These are phyloP conservation scores for Spraguea lophii DNA, from an alignment of 371 early-diverging fungal species.

Conservation along the genomic window DNA sequence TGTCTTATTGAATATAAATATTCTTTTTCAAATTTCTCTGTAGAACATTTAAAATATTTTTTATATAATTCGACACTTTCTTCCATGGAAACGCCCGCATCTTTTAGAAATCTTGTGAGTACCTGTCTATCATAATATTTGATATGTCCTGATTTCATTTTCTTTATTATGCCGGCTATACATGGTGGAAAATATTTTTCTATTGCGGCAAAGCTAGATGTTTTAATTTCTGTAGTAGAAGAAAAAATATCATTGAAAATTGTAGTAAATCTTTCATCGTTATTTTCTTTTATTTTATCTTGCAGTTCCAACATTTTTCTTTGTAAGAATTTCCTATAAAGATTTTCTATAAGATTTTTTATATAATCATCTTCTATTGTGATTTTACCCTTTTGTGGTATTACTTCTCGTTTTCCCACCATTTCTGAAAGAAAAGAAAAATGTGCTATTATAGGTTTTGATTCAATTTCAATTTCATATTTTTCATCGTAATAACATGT, in stretches of 20 bases:
- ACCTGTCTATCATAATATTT: slow-evolving; percentile 42
- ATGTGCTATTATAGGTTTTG: slow-evolving; percentile 14
- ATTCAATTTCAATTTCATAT: neutral
- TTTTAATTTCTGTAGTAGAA: neutral
- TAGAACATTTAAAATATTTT: slow-evolving; percentile 49
- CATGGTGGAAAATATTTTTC: slow-evolving; percentile 40
- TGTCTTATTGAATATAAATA: slow-evolving; percentile 85
- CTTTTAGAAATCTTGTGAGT: slow-evolving; percentile 42
- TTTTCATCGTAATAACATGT: neutral
- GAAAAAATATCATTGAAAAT: slow-evolving; percentile 12
- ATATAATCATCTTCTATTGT: slow-evolving; percentile 5
- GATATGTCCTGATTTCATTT: slow-evolving; percentile 30
- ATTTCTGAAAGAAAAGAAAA: slow-evolving; percentile 33
- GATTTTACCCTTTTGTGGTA: slow-evolving; percentile 18
- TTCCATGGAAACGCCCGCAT: slow-evolving; percentile 31
- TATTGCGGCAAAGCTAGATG: neutral
- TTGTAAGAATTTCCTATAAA: slow-evolving; percentile 22
- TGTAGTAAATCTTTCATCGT: slow-evolving; percentile 30
- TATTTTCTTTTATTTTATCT: neutral
- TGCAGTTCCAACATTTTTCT: slow-evolving; percentile 18
- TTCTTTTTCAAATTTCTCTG: slow-evolving; percentile 65
- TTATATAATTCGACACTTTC: slow-evolving; percentile 33
- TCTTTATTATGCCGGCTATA: slow-evolving; percentile 24
- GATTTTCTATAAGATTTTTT: slow-evolving; percentile 14
- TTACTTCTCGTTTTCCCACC: slow-evolving; percentile 11